Evolutionary conservation across 345 rosid species (phyloP), one percentile per base, ranked within the genome.

Genomic region (Balakata baccata): DNA sequence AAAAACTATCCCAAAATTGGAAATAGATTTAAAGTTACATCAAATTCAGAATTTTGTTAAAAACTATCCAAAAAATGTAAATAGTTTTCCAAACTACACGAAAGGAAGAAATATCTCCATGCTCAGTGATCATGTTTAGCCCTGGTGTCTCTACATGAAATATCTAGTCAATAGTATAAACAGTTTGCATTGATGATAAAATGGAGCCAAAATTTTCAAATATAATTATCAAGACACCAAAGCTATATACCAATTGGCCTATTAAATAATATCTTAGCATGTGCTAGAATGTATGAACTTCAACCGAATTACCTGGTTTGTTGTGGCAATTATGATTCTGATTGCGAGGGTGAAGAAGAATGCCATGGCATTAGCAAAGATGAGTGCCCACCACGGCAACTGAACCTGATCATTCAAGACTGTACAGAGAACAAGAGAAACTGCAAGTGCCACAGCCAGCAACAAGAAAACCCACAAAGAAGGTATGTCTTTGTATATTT

Each of bases 321-420:
- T 91, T 25, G 96, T 91, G 70, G 96, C 97, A 13, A 96, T 91
- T 45, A 93, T 87, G 77, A 93, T 83, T 78, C 98, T 89, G 75
- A 91, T 85, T 0, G 97, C 97, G 50, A 93, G 94, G 54, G 96
- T 91, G 83, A 93, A 93, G 68, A 80, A 6, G 57, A 93, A 91
- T 47, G 98, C 98, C 84, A 91, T 82, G 12, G 70, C 88, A 46
- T 85, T 75, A 23, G 91, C 97, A 51, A 91, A 90, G 68, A 93
- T 67, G 60, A 93, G 94, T 59, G 92, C 97, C 94, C 98, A 93
- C 96, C 98, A 91, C 59, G 98, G 98, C 92, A 93, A 85, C 74
- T 91, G 94, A 66, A 91, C 88, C 76, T 93, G 81, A 62, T 90
- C 88, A 25, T 86, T 89, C 87, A 89, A 74, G 86, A 88, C 75